Base-by-base conservation (phyloP, 768 basidiomycete genomes). In the Naematelia encephala region DNA sequence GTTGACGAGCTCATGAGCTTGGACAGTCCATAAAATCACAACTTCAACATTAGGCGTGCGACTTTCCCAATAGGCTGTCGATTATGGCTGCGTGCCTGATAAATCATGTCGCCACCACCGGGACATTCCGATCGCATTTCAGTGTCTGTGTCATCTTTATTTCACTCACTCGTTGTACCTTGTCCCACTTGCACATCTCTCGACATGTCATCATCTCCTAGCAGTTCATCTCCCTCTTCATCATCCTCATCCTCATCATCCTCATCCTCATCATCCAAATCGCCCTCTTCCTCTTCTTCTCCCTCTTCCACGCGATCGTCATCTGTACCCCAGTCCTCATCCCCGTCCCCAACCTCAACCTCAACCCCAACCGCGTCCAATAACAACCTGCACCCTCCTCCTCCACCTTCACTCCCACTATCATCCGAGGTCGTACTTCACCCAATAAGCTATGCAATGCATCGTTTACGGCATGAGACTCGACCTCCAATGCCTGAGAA, bases 401-500 rank as follows among this genome's bases (percentile, higher is more conserved):
- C 59, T 47, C 47, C 63, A 60, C 13, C 53, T 55, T 22, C 61
- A 46, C 50, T 52, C 34, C 27, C 56, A 2, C 51, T 27, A 11
- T n/a, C 26, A 22, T 49, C 23, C 23, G 34, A 55, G 29, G 26
- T 57, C 56, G 47, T 27, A n/a, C 56, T 19, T 12, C n/a, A 29
- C 25, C 21, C 29, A 3, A 39, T n/a, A 14, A 52, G n/a, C n/a
- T 39, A 25, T 27, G 56, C 27, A 5, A 10, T 44, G 11, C n/a
- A n/a, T 19, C 28, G 19, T 10, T 5, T 27, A 5, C 30, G 46
- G 2, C 22, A 14, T 14, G 27, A 52, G 8, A 23, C 23, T 11
- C 25, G 29, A 23, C 25, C 62, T 13, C n/a, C 23, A 12, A 59
- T 67, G 16, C 70, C 70, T 12, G 70, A 72, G 56, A 69, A 66